Percentiles rank a stretch among this genome's conserved stretches.
Evolutionary conservation across 257 asterid species (phyloP).

Genomic region (Paraleonurus japonicus): DNA sequence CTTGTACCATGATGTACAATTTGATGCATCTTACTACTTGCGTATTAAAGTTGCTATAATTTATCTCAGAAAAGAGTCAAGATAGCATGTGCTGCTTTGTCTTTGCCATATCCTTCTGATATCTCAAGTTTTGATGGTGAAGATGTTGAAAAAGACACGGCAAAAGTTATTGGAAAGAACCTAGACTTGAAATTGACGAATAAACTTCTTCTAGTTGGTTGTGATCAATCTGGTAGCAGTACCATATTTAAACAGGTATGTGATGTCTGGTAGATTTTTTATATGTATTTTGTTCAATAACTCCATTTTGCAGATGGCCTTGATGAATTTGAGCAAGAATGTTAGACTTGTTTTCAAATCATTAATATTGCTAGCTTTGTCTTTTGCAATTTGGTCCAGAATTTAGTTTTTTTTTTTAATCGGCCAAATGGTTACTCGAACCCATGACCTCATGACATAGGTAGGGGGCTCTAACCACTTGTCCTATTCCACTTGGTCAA

Average conservation of each 20-base stretch:
- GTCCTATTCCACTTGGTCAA: too few species aligned
- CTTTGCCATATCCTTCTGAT: conserved; percentile 66
- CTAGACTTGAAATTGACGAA: conserved; percentile 31
- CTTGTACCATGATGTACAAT: not conserved
- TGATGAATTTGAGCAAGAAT: not conserved
- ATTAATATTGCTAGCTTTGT: not conserved
- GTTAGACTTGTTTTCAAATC: not conserved
- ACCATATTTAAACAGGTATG: conserved; percentile 77
- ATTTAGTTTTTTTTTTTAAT: too few species aligned
- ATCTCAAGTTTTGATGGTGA: conserved; percentile 27
- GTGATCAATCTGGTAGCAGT: conserved; percentile 71
- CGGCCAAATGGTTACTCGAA: too few species aligned
- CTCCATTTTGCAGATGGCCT: conserved; percentile 5
- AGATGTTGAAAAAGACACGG: conserved; percentile 30
- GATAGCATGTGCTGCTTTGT: conserved; percentile 55
- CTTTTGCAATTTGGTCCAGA: not conserved
- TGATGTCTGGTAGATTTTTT: not conserved
- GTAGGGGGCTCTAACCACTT: too few species aligned
- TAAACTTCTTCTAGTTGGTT: conserved; percentile 66
- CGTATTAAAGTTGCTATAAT: conserved; percentile 18
- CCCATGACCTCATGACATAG: too few species aligned
- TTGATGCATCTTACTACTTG: conserved; percentile 13
- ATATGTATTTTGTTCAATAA: not conserved
- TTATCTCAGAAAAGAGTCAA: conserved; percentile 51
- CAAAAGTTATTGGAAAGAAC: conserved; percentile 23